Evolutionary conservation across 2,329 filamentous ascomycete genomes (phyloP).

Genomic region (Lasiodiplodia gonubiensis): DNA sequence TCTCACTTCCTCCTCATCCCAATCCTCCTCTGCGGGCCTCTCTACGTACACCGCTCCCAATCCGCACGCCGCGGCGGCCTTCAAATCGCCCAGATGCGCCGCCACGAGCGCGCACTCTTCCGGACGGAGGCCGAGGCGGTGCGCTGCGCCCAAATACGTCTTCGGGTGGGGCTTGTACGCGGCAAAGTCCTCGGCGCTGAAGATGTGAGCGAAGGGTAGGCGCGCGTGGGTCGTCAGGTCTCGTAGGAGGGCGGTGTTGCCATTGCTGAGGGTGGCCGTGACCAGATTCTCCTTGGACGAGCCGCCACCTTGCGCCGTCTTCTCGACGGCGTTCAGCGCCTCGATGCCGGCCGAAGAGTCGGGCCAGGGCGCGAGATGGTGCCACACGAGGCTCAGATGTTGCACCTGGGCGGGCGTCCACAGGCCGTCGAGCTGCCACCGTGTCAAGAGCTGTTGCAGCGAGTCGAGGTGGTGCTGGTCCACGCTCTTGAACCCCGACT

Average conservation of each 20-base stretch:
- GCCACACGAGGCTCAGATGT: slow-evolving; percentile 68
- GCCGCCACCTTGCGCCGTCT: too few relatives aligned
- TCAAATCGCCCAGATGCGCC: slow-evolving; percentile 72
- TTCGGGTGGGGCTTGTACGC: slow-evolving; percentile 75
- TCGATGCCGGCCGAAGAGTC: slow-evolving; percentile 66
- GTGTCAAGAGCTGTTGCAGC: slow-evolving; percentile 63
- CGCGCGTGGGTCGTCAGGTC: slow-evolving; percentile 66
- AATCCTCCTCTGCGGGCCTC: slow-evolving; percentile 68
- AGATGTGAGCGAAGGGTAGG: slow-evolving; percentile 66
- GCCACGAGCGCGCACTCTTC: slow-evolving; percentile 77
- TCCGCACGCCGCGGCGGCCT: slow-evolving; percentile 68
- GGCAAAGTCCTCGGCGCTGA: slow-evolving; percentile 72
- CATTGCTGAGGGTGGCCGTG: slow-evolving; percentile 76
- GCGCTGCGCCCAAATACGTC: slow-evolving; percentile 72
- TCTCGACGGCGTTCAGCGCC: slow-evolving; percentile 52
- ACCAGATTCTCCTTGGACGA: slow-evolving; percentile 45
- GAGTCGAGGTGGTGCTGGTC: slow-evolving; percentile 73
- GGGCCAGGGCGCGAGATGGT: slow-evolving; percentile 71
- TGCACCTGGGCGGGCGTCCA: slow-evolving; percentile 56
- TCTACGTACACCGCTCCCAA: slow-evolving; percentile 77
- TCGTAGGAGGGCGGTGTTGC: slow-evolving; percentile 68
- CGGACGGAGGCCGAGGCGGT: slow-evolving; percentile 62
- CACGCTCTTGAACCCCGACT: slow-evolving; percentile 66
- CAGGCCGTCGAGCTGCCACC: slow-evolving; percentile 62
- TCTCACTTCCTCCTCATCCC: slow-evolving; percentile 57